These are phyloP conservation scores for Helotiales sp. DNA, from an alignment of 2,329 filamentous ascomycete species.

Conservation along the genomic window DNA sequence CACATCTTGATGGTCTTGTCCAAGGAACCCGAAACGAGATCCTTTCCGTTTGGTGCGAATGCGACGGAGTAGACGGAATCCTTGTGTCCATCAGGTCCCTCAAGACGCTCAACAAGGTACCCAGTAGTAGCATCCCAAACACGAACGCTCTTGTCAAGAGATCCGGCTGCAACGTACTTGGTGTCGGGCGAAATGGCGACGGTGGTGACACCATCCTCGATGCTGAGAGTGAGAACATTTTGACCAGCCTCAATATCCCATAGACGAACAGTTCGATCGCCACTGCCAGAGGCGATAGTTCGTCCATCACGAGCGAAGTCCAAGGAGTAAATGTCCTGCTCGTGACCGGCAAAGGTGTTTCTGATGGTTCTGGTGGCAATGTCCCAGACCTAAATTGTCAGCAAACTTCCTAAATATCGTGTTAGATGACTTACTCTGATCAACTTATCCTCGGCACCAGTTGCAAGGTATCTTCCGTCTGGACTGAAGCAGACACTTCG, in stretches of 20 bases:
- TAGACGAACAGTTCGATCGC: constrained; percentile 90
- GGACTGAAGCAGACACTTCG: constrained; percentile 98
- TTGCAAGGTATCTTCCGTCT: constrained; percentile 90
- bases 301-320: constrained; percentile 94
- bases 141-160: constrained; percentile 94
- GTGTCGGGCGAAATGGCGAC: constrained; percentile 97
- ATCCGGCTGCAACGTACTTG: constrained; percentile 91
- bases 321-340: constrained; percentile 97
- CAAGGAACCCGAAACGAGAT: constrained; percentile 90
- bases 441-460: constrained; percentile 95
- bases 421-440: constrained; percentile 73
- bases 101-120: constrained; percentile 86
- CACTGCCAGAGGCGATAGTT: constrained; percentile 93
- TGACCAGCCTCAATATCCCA: constrained; percentile 92
- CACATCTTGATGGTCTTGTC: constrained; percentile 99
- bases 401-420: constrained; percentile 17
- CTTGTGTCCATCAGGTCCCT: constrained; percentile 93
- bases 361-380: constrained; percentile 83
- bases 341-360: constrained; percentile 93
- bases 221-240: constrained; percentile 83
- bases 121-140: constrained; percentile 93
- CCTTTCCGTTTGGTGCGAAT: constrained; percentile 90
- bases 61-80: constrained; percentile 97
- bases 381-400: constrained; percentile 81
- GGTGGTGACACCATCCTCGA: constrained; percentile 96